Evolutionary conservation across 2,329 filamentous ascomycete species (phyloP).

Genomic region (Knoxdaviesia proteae): DNA sequence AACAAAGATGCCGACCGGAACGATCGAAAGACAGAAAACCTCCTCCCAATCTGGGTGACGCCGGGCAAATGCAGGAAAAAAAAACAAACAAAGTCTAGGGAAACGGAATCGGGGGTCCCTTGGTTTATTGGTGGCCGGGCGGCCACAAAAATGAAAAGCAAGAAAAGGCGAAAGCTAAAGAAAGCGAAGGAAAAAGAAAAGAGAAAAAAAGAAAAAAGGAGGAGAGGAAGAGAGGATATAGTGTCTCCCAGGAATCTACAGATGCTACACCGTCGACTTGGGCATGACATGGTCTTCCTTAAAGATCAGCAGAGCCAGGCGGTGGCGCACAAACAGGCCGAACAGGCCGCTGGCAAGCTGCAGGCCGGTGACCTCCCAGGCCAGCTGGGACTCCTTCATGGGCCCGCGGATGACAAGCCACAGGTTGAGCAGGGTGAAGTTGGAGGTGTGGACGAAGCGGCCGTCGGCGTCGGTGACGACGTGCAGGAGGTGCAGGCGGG

Average conservation of each 20-base stretch:
- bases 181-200: background rate
- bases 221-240: background rate
- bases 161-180: too few species aligned
- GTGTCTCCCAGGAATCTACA: background rate
- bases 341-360: conserved; percentile 59
- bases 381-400: conserved; percentile 67
- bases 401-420: conserved; percentile 94
- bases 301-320: conserved; percentile 72
- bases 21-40: too few species aligned
- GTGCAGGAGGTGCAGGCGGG: conserved; percentile 44
- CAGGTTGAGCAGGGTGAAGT: conserved; percentile 83
- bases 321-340: conserved; percentile 70
- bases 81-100: too few species aligned
- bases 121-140: too few species aligned
- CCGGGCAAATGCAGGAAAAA: too few species aligned
- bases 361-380: conserved; percentile 58
- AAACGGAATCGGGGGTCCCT: too few species aligned
- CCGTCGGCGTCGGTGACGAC: conserved; percentile 48
- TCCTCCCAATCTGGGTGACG: too few species aligned
- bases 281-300: conserved; percentile 58
- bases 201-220: background rate
- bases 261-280: conserved; percentile 10
- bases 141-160: too few species aligned
- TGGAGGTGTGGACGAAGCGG: conserved; percentile 58
- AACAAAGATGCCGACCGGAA: too few species aligned